These are phyloP conservation scores for Plasmodium chabaudi DNA, from an alignment of 169 alveolate species.

Conservation along the genomic window DNA sequence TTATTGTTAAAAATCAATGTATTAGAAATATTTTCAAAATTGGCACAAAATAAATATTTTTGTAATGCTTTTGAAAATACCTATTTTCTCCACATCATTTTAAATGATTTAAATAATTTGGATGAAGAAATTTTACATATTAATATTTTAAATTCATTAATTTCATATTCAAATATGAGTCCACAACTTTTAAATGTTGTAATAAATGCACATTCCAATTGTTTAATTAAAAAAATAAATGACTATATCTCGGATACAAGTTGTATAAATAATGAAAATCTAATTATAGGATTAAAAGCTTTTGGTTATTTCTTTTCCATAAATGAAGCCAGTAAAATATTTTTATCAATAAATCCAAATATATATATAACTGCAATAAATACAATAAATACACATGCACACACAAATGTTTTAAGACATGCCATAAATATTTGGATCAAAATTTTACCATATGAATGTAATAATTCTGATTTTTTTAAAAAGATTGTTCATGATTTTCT, in stretches of 20 bases:
- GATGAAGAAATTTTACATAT: conserved; percentile 41
- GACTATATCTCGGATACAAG: conserved; percentile 3
- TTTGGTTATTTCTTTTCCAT: conserved; percentile 64
- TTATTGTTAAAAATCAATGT: conserved; percentile 73
- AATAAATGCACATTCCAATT: conserved; percentile 34
- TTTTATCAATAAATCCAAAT: conserved; percentile 16
- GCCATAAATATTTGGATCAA: conserved; percentile 60
- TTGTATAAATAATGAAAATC: conserved; percentile 27
- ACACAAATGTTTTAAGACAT: conserved; percentile 40
- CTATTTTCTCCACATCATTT: conserved; percentile 26
- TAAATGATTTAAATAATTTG: conserved; percentile 16
- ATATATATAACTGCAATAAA: conserved; percentile 24
- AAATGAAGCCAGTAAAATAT: conserved; percentile 18
- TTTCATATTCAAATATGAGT: conserved; percentile 33
- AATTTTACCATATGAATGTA: conserved; percentile 34
- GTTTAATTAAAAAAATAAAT: conserved; percentile 42
- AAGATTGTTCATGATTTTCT: conserved; percentile 28
- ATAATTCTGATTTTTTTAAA: conserved; percentile 23
- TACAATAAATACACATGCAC: conserved; percentile 62
- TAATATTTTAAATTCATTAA: conserved; percentile 64
- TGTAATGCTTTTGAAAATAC: conserved; percentile 12
- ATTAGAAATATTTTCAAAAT: conserved; percentile 59
- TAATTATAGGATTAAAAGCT: conserved; percentile 61
- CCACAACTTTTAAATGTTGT: conserved; percentile 10
- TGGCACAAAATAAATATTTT: conserved; percentile 24